These are phyloP conservation scores for Exophiala sp. DNA, from an alignment of 2,329 filamentous ascomycete genomes.

Conservation along the genomic window DNA sequence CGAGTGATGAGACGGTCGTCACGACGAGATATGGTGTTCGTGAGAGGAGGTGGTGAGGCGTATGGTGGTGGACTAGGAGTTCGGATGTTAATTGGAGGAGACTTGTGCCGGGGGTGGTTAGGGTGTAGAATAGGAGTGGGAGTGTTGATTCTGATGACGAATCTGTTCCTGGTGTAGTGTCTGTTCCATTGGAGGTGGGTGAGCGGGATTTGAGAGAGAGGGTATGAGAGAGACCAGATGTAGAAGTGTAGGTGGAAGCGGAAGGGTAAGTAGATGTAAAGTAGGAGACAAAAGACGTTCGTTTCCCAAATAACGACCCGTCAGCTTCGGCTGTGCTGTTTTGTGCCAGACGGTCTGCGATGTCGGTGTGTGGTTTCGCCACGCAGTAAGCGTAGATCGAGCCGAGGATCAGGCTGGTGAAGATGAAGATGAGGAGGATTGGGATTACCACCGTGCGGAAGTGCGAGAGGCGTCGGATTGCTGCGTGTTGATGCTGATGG, in stretches of 20 bases:
- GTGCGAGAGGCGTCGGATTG: constrained; percentile 14
- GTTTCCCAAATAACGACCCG: constrained; percentile 16
- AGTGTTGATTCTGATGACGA: not conserved
- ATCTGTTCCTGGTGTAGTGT: not conserved
- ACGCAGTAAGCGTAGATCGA: constrained; percentile 28
- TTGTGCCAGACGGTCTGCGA: constrained; percentile 15
- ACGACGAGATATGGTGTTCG: constrained; percentile 29
- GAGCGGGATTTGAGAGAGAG: no score
- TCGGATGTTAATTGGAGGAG: constrained; percentile 21
- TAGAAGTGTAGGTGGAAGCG: not conserved
- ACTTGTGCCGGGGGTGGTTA: constrained; percentile 14
- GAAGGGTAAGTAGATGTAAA: not conserved
- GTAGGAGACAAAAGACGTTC: not conserved
- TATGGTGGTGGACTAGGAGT: constrained; percentile 22
- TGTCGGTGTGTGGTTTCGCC: constrained; percentile 25
- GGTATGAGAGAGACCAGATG: no score
- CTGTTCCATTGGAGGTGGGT: no score
- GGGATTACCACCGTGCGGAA: constrained; percentile 22
- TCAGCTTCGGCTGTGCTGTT: constrained; percentile 17
- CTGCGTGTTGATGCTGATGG: no score
- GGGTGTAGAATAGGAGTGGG: constrained; percentile 26
- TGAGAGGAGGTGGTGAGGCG: constrained; percentile 3
- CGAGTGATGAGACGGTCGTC: constrained; percentile 16
- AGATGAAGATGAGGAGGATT: constrained; percentile 20
- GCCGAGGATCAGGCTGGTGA: constrained; percentile 25